phyloP scores from a whole-genome alignment of 768 basidiomycete species.

The Suillus decipiens region DNA sequence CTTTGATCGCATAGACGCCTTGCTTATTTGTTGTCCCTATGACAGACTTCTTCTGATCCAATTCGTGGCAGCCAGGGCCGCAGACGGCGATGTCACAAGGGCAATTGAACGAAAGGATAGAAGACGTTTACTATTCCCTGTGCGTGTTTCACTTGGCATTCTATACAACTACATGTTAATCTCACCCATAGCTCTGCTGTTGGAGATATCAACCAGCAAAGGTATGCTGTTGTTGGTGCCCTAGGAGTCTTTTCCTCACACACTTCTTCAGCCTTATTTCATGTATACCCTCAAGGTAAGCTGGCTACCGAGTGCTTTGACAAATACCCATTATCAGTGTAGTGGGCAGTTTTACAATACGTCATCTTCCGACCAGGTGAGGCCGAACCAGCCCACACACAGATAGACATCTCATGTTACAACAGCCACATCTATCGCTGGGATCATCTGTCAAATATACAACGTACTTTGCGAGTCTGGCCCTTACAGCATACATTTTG shows the following conservation, averaged over 20 bases:
- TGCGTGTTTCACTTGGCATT: slow-evolving; percentile 34
- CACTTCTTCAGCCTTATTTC: slow-evolving; percentile 65
- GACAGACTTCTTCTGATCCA: slow-evolving; percentile 77
- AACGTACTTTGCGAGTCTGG: slow-evolving; percentile 69
- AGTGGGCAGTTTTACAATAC: slow-evolving; percentile 92
- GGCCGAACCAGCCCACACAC: not conserved
- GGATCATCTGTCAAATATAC: slow-evolving; percentile 73
- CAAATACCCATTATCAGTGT: slow-evolving; percentile 6
- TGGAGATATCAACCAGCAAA: slow-evolving; percentile 84
- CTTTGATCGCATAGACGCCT: not conserved
- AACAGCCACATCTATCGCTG: slow-evolving; percentile 55
- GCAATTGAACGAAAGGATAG: slow-evolving; percentile 85
- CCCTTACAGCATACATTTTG: slow-evolving; percentile 60
- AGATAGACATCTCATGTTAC: not conserved
- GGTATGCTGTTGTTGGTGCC: slow-evolving; percentile 32
- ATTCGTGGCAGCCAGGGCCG: slow-evolving; percentile 73
- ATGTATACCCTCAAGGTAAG: slow-evolving; percentile 83
- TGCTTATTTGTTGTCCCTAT: slow-evolving; percentile 7
- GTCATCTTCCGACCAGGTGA: slow-evolving; percentile 67
- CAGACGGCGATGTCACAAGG: slow-evolving; percentile 59
- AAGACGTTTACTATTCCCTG: slow-evolving; percentile 65
- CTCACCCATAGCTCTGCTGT: slow-evolving; percentile 62
- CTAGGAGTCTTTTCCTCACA: slow-evolving; percentile 4
- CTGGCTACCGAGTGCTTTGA: not conserved
- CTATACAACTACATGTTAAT: not conserved